Conservation (phyloP, 2,329 filamentous ascomycete species). For the Calonectria leucothoes region DNA sequence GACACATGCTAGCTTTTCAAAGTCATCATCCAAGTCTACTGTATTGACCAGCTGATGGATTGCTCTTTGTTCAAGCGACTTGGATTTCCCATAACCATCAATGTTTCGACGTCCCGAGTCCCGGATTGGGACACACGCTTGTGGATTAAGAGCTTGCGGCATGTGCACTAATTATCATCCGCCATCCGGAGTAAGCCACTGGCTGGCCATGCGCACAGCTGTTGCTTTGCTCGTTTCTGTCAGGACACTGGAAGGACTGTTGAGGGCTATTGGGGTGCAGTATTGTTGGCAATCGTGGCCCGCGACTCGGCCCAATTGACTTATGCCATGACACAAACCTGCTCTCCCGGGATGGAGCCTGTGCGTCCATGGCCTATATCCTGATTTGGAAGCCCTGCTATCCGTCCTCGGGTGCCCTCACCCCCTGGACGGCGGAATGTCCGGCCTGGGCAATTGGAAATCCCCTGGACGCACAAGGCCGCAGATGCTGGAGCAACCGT, state of each 20-base stretch:
- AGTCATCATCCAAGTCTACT: neutral
- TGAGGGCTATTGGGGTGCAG: neutral
- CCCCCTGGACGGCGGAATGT: constrained; percentile 19
- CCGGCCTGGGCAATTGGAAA: neutral
- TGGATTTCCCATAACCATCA: neutral
- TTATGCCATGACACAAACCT: constrained; percentile 4
- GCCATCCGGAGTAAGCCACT: neutral
- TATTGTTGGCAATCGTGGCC: neutral
- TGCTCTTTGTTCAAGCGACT: neutral
- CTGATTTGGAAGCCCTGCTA: constrained; percentile 14
- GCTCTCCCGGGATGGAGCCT: neutral
- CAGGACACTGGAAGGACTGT: neutral
- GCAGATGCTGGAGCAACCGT: neutral
- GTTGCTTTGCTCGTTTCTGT: neutral
- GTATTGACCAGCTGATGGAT: neutral
- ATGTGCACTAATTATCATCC: constrained; percentile 9
- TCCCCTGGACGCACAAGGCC: neutral
- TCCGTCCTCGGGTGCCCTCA: constrained; percentile 1
- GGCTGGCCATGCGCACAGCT: neutral
- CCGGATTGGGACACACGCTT: constrained; percentile 14
- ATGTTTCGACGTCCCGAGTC: constrained; percentile 5
- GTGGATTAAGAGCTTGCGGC: constrained; percentile 18
- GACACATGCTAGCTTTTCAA: constrained; percentile 8
- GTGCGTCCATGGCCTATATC: constrained; percentile 11
- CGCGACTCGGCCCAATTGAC: constrained; percentile 14